Percentiles rank a stretch among this genome's conserved stretches.
phyloP scores from a whole-genome alignment of 192 early-diverging fungal genomes.

The Linnemannia exigua region DNA sequence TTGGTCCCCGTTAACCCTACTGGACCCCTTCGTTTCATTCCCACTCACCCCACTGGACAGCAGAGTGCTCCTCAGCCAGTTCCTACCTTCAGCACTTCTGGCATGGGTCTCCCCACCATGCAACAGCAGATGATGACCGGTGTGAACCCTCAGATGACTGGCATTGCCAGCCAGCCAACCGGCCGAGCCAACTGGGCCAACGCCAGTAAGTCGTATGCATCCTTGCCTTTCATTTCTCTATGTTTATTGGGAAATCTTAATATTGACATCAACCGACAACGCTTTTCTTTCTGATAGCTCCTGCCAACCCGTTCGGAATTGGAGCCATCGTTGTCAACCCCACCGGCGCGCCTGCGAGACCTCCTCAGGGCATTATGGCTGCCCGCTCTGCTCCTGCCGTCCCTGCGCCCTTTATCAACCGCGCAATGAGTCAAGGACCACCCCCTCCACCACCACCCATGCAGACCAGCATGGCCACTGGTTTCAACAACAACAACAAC shows the following conservation, averaged over 20 bases:
- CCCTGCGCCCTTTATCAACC: slow-evolving; percentile 53
- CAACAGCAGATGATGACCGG: slow-evolving; percentile 59
- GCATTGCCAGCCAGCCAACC: slow-evolving; percentile 47
- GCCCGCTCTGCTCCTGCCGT: slow-evolving; percentile 49
- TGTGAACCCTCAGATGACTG: slow-evolving; percentile 42
- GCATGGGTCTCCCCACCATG: slow-evolving; percentile 47
- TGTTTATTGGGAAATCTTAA: not conserved
- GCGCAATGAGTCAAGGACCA: slow-evolving; percentile 43
- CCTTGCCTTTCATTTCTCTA: not conserved
- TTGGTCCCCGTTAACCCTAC: slow-evolving; percentile 56
- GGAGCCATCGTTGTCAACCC: slow-evolving; percentile 55
- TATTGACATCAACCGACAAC: not conserved
- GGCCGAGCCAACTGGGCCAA: slow-evolving; percentile 58
- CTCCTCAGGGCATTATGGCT: slow-evolving; percentile 35
- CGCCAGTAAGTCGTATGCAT: slow-evolving; percentile 48
- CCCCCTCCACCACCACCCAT: slow-evolving; percentile 49
- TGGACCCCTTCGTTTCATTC: slow-evolving; percentile 50
- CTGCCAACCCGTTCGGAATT: slow-evolving; percentile 50
- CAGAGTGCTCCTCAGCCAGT: slow-evolving; percentile 15
- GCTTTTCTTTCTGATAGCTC: slow-evolving; percentile 21
- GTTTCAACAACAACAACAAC: slow-evolving; percentile 46
- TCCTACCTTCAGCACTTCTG: slow-evolving; percentile 43
- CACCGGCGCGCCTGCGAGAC: slow-evolving; percentile 33
- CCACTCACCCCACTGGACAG: slow-evolving; percentile 52
- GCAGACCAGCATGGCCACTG: slow-evolving; percentile 52